These are phyloP conservation scores for Lasiodiplodia sp. DNA, from an alignment of 2,329 filamentous ascomycete species.

Conservation along the genomic window DNA sequence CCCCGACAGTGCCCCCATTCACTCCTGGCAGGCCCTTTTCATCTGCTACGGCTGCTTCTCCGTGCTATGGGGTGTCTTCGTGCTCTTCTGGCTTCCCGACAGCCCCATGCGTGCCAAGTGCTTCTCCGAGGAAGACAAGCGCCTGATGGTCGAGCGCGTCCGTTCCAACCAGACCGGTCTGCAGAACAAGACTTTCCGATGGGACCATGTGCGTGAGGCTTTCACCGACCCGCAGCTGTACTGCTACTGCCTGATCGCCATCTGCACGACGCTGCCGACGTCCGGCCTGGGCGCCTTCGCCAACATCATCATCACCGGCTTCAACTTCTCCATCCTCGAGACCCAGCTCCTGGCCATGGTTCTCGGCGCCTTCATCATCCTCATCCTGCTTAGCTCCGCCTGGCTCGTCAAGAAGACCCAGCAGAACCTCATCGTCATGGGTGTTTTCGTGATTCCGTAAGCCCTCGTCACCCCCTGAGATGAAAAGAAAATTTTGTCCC, in stretches of 20 bases:
- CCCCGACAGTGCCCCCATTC: slow-evolving; percentile 56
- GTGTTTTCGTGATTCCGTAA: slow-evolving; percentile 67
- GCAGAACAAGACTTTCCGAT: slow-evolving; percentile 56
- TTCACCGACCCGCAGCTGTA: slow-evolving; percentile 52
- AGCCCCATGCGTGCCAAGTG: slow-evolving; percentile 68
- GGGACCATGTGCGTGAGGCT: slow-evolving; percentile 65
- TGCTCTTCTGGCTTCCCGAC: slow-evolving; percentile 68
- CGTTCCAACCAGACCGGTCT: slow-evolving; percentile 53
- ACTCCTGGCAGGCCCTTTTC: slow-evolving; percentile 61
- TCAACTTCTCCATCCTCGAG: slow-evolving; percentile 70
- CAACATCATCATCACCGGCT: slow-evolving; percentile 74
- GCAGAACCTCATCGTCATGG: slow-evolving; percentile 75
- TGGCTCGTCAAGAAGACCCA: slow-evolving; percentile 72
- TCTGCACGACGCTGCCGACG: slow-evolving; percentile 77
- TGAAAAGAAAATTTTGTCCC: no score
- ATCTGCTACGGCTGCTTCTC: slow-evolving; percentile 53
- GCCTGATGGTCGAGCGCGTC: slow-evolving; percentile 64
- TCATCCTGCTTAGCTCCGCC: slow-evolving; percentile 70
- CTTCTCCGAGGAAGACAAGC: slow-evolving; percentile 62
- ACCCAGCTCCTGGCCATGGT: slow-evolving; percentile 80
- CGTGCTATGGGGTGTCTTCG: slow-evolving; percentile 57
- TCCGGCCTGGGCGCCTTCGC: slow-evolving; percentile 76
- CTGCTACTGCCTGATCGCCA: slow-evolving; percentile 69
- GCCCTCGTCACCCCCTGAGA: slow-evolving; percentile 37
- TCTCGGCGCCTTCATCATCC: slow-evolving; percentile 75